These are phyloP conservation scores for Eucalyptus caleyi DNA, from an alignment of 345 rosid species.

Conservation along the genomic window DNA sequence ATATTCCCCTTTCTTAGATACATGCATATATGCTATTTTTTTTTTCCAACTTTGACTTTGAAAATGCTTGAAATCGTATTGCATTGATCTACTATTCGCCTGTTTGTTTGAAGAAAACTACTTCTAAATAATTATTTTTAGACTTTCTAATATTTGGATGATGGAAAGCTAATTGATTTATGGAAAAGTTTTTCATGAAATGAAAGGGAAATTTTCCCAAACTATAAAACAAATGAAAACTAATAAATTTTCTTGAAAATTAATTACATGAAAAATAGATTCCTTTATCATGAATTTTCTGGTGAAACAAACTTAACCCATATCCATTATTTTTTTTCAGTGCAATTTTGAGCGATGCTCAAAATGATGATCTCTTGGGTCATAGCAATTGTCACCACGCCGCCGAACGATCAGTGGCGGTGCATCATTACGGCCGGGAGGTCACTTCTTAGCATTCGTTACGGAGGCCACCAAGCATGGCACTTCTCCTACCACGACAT, in stretches of 20 bases:
- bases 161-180: accelerated
- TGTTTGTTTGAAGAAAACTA: background rate
- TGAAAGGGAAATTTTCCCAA: background rate
- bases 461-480: background rate
- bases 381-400: background rate
- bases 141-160: background rate
- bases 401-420: background rate
- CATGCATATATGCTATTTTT: background rate
- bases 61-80: background rate
- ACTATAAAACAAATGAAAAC: background rate
- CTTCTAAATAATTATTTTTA: background rate
- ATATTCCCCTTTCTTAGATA: background rate
- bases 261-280: background rate
- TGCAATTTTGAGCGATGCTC: background rate
- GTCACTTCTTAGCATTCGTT: background rate
- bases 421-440: background rate
- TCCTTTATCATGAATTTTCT: accelerated
- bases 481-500: background rate
- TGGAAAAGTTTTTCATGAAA: accelerated
- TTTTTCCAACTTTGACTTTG: background rate
- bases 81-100: background rate
- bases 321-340: background rate
- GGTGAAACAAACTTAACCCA: background rate
- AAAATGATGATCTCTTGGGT: background rate
- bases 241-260: background rate